Evolutionary conservation across 306 rosid genomes (phyloP).

Genomic region (Mucuna pruriens): DNA sequence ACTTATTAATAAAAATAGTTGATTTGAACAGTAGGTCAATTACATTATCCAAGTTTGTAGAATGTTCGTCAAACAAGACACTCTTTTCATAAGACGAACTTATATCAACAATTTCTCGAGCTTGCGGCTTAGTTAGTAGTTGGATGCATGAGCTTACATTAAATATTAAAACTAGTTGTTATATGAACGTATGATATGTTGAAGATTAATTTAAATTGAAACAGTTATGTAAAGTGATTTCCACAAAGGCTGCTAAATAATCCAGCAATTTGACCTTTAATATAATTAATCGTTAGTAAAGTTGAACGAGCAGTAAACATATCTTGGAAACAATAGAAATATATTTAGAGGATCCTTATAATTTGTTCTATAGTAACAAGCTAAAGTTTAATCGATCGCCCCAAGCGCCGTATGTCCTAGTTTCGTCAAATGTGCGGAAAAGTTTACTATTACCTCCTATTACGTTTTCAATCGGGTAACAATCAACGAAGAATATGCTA

Average conservation of each 20-base stretch:
- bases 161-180: background rate
- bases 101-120: slow-evolving; percentile 25
- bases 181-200: background rate
- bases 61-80: slow-evolving; percentile 39
- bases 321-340: slow-evolving; percentile 4
- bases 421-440: background rate
- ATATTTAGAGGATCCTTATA: slow-evolving; percentile 3
- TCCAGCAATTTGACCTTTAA: slow-evolving; percentile 14
- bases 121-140: background rate
- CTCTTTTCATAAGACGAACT: slow-evolving; percentile 17
- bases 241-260: slow-evolving; percentile 15
- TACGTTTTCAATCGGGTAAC: slow-evolving; percentile 1
- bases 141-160: slow-evolving; percentile 26
- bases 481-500: slow-evolving; percentile 42
- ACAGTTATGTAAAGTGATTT: background rate
- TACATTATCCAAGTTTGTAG: slow-evolving; percentile 37
- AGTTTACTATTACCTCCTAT: slow-evolving; percentile 1
- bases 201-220: slow-evolving; percentile 20
- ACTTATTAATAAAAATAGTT: slow-evolving; percentile 4
- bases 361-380: background rate
- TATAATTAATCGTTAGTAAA: slow-evolving; percentile 19
- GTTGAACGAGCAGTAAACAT: slow-evolving; percentile 5
- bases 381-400: background rate
- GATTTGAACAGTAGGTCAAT: slow-evolving; percentile 24
- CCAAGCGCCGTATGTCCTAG: background rate